These are phyloP conservation scores for Kuraishia hungarica DNA, from an alignment of 805 yeast genomes.

Conservation along the genomic window DNA sequence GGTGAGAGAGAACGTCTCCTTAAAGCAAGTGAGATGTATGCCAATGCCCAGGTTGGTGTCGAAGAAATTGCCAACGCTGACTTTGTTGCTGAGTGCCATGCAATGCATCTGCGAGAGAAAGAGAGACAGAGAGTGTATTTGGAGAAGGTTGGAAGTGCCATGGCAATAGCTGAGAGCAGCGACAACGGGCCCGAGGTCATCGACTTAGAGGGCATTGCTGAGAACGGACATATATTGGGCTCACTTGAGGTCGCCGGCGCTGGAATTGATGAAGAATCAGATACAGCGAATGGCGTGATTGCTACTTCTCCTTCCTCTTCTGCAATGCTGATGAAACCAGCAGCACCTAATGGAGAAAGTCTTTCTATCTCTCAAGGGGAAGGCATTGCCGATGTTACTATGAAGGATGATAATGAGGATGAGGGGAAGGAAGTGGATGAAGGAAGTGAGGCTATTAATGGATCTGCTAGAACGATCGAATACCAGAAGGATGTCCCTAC, in stretches of 20 bases:
- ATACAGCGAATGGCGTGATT: background rate
- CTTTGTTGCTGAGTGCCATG: slow-evolving; percentile 69
- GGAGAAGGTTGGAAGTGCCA: slow-evolving; percentile 2
- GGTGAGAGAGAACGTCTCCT: slow-evolving; percentile 79
- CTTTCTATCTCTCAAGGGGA: slow-evolving; percentile 2
- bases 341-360: slow-evolving; percentile 2
- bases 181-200: background rate
- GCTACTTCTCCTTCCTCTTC: background rate
- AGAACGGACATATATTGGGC: slow-evolving; percentile 3
- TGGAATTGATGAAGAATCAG: slow-evolving; percentile 5
- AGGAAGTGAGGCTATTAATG: slow-evolving; percentile 8
- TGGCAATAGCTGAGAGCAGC: background rate
- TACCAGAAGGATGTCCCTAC: no score
- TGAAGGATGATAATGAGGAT: slow-evolving; percentile 1
- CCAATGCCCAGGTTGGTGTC: slow-evolving; percentile 91
- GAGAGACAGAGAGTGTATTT: slow-evolving; percentile 37
- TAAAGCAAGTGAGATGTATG: slow-evolving; percentile 89
- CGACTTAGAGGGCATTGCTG: background rate
- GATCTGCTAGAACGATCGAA: slow-evolving; percentile 8
- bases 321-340: background rate
- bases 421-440: slow-evolving; percentile 5
- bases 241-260: background rate
- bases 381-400: background rate
- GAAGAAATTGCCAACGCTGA: slow-evolving; percentile 75
- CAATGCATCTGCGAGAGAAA: slow-evolving; percentile 58